Evolutionary conservation across 179 eudicot species (phyloP).

Genomic region (Heliamphora pulchella): DNA sequence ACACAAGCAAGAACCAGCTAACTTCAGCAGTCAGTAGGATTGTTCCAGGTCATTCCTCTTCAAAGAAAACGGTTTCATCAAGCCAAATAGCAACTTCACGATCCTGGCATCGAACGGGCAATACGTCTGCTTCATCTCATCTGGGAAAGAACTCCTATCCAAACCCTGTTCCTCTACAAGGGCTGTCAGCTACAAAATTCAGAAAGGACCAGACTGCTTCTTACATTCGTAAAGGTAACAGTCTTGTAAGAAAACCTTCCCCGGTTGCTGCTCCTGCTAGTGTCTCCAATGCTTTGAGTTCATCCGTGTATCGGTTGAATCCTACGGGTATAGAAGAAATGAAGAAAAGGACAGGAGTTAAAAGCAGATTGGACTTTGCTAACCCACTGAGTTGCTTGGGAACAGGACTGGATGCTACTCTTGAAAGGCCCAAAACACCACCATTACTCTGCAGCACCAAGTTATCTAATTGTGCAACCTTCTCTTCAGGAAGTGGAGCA

Average conservation of each 20-base stretch:
- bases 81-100: slow-evolving; percentile 44
- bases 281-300: slow-evolving; percentile 29
- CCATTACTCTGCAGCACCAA: slow-evolving; percentile 32
- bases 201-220: slow-evolving; percentile 36
- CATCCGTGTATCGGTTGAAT: slow-evolving; percentile 32
- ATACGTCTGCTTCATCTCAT: slow-evolving; percentile 25
- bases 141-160: slow-evolving; percentile 28
- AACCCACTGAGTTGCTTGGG: slow-evolving; percentile 23
- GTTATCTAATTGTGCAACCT: slow-evolving; percentile 23
- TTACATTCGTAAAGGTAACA: slow-evolving; percentile 83
- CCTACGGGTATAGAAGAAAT: slow-evolving; percentile 20
- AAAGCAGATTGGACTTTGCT: slow-evolving; percentile 16
- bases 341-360: slow-evolving; percentile 22
- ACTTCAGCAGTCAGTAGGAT: slow-evolving; percentile 31
- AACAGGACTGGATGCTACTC: slow-evolving; percentile 26
- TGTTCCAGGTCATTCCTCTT: slow-evolving; percentile 30
- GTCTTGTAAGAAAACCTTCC: slow-evolving; percentile 61
- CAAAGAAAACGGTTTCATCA: slow-evolving; percentile 26
- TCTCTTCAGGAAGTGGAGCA: slow-evolving; percentile 22
- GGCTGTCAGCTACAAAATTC: slow-evolving; percentile 22
- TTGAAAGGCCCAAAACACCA: slow-evolving; percentile 48
- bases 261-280: slow-evolving; percentile 26
- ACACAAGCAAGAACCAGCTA: slow-evolving; percentile 28
- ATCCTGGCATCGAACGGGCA: slow-evolving; percentile 71
- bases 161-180: slow-evolving; percentile 29